Evolutionary conservation across 768 basidiomycete species (phyloP).

Genomic region (Leucosporidium yakuticum): DNA sequence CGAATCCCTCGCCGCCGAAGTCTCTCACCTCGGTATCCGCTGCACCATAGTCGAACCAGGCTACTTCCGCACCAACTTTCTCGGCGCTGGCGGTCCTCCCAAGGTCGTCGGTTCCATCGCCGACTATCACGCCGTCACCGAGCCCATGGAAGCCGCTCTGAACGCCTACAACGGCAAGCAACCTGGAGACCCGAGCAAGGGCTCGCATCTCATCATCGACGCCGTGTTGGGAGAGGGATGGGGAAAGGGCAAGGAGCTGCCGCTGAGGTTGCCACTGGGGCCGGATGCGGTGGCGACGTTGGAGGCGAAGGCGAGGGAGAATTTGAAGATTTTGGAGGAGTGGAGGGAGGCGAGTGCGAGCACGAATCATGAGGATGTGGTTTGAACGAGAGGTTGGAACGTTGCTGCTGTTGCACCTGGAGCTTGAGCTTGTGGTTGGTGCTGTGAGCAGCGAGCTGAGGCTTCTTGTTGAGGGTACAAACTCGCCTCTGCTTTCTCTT

Average conservation of each 20-base stretch:
- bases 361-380: not conserved
- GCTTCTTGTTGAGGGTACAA: too few species aligned
- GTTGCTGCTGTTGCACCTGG: not conserved
- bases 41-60: conserved; percentile 32
- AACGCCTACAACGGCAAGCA: not conserved
- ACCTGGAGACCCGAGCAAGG: not conserved
- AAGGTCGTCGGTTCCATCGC: not conserved
- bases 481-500: too few species aligned
- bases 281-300: not conserved
- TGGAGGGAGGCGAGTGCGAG: not conserved
- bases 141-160: not conserved
- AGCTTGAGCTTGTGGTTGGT: too few species aligned
- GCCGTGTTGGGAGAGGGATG: not conserved
- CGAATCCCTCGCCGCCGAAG: conserved; percentile 22
- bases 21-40: conserved; percentile 37
- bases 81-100: not conserved
- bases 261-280: not conserved
- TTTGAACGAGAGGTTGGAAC: not conserved
- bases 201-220: not conserved
- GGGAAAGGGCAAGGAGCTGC: not conserved
- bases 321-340: not conserved
- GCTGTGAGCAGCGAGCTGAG: too few species aligned
- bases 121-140: not conserved
- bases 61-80: conserved; percentile 34
- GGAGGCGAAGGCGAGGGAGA: not conserved